Evolutionary conservation across 2,329 filamentous ascomycete species (phyloP).

Genomic region (Zopfia rhizophila): DNA sequence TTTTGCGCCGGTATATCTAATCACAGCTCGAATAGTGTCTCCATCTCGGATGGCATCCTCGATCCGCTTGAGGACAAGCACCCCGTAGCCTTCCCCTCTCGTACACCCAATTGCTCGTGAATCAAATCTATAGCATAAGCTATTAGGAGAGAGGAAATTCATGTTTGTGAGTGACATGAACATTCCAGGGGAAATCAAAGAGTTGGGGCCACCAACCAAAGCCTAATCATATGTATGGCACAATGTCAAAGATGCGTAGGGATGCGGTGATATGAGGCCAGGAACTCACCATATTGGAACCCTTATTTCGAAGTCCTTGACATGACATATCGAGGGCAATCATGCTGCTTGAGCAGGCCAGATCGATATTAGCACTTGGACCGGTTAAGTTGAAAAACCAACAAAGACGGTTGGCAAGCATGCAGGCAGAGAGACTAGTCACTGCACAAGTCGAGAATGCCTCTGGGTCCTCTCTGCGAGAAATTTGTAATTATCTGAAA

Average conservation of each 20-base stretch:
- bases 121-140: conserved; percentile 35
- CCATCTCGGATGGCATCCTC: conserved; percentile 25
- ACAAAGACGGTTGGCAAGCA: conserved; percentile 25
- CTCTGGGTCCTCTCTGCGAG: too few relatives aligned
- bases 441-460: too few relatives aligned
- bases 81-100: conserved; percentile 31
- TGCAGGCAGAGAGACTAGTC: too few relatives aligned
- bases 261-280: too few relatives aligned
- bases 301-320: conserved; percentile 20
- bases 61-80: conserved; percentile 31
- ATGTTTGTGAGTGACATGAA: conserved; percentile 74
- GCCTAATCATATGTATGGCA: too few relatives aligned
- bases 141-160: conserved; percentile 66
- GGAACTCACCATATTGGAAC: too few relatives aligned
- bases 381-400: conserved; percentile 29
- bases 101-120: conserved; percentile 30
- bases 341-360: conserved; percentile 27
- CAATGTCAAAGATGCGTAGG: too few relatives aligned
- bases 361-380: conserved; percentile 27
- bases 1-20: conserved; percentile 30
- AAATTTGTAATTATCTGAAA: too few relatives aligned
- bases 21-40: conserved; percentile 31
- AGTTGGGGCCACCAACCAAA: too few relatives aligned
- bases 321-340: conserved; percentile 25
- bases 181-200: too few relatives aligned